phyloP scores from a whole-genome alignment of 1,284 basidiomycete genomes.

The Tremellales sp. region DNA sequence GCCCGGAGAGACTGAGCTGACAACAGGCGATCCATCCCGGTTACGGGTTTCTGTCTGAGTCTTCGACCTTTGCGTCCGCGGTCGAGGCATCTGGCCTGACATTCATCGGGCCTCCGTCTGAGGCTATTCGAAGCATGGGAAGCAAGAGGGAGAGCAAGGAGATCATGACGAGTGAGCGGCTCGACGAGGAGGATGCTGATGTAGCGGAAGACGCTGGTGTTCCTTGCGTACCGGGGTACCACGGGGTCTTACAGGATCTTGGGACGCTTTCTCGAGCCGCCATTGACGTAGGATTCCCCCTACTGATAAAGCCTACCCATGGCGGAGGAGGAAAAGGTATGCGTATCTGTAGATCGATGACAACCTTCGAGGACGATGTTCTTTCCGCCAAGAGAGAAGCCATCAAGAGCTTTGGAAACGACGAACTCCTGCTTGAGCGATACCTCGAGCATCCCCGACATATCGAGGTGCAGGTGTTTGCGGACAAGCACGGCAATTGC shows the following conservation, averaged over 20 bases:
- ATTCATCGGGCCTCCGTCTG: slow-evolving; percentile 61
- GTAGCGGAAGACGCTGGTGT: slow-evolving; percentile 77
- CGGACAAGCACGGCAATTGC: slow-evolving; percentile 67
- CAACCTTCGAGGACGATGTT: slow-evolving; percentile 62
- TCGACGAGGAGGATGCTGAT: slow-evolving; percentile 26
- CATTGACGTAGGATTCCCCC: slow-evolving; percentile 56
- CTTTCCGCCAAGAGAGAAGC: slow-evolving; percentile 83
- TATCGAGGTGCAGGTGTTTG: slow-evolving; percentile 87
- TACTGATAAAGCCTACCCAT: slow-evolving; percentile 65
- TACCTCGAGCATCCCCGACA: slow-evolving; percentile 79
- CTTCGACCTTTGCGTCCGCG: slow-evolving; percentile 54
- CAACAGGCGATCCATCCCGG: slow-evolving; percentile 55
- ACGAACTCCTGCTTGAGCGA: slow-evolving; percentile 78
- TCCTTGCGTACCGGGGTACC: slow-evolving; percentile 74
- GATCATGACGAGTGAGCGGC: slow-evolving; percentile 71
- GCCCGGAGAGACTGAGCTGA: slow-evolving; percentile 25
- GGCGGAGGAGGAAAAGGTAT: slow-evolving; percentile 73
- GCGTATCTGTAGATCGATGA: slow-evolving; percentile 56
- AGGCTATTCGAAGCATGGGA: slow-evolving; percentile 61
- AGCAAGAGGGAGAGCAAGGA: slow-evolving; percentile 65
- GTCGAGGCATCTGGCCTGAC: slow-evolving; percentile 56
- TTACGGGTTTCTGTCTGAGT: slow-evolving; percentile 87
- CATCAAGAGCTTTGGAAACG: slow-evolving; percentile 78
- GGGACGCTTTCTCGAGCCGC: slow-evolving; percentile 51
- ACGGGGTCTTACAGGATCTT: slow-evolving; percentile 58